Evolutionary conservation across 2,329 filamentous ascomycete genomes (phyloP), one percentile per base, ranked within the genome.

Genomic region (Clonostachys chloroleuca): DNA sequence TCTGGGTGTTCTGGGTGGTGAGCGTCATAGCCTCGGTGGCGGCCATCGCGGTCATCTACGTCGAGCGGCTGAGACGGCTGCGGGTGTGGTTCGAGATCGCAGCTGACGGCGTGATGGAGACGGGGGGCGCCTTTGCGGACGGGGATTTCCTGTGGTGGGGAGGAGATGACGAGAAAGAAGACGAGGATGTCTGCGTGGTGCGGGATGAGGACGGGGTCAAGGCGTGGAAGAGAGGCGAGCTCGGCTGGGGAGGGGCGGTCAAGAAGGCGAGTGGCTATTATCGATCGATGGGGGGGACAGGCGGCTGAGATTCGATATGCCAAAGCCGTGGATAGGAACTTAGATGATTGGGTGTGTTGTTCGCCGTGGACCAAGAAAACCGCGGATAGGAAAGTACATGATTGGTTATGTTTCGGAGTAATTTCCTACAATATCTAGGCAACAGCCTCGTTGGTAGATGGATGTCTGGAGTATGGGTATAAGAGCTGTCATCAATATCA

Each of bases 1-100:
- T 77, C 57, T 78, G 65, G 64, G 64, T 78, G 0, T 78, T 76
- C 49, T 78, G 75, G 75, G 66, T 67, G 2, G 62, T 64, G 4
- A 63, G 68, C 4, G 54, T 69, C 0, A 64, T 73, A 5, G 62
- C 71, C 2, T 61, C 65, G 3, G 47, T 68, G 13, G 9, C 70
- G 2, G 66, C 68, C 0, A 46, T 77, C 3, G 50, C 69, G 5
- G 52, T 77, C 47, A 75, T 78, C 47, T 74, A 77, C 53, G 66
- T 73, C 9, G 74, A 78, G 50, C 68, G 68, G 40, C 63, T 77
- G 41, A 67, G 74, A 40, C 68, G 61, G 40, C 57, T 64, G 35
- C 66, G 74, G 52, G 72, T 77, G 9, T 75, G 72, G 68, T 65
- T 73, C 20, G 72, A 75, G 50, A 64, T 71, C 12, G 57, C 59